These are phyloP conservation scores for Plasmopara viticola DNA, from an alignment of 352 stramenopile genomes.

Conservation along the genomic window DNA sequence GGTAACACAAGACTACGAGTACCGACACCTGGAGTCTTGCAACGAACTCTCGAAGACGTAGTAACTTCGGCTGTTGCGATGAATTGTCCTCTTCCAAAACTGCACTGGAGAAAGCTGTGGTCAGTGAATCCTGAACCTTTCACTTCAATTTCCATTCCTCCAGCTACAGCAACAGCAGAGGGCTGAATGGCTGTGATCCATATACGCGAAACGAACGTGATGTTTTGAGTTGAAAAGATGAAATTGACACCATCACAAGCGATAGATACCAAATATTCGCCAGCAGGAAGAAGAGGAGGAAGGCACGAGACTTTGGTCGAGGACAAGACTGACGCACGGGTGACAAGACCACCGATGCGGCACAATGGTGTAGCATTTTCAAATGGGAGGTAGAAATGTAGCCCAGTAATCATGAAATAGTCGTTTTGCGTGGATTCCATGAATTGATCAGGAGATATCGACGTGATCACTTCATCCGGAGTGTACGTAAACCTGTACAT, in stretches of 20 bases:
- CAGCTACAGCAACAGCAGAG: slow-evolving; percentile 11
- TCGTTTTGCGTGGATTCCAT: slow-evolving; percentile 3
- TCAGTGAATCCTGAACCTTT: slow-evolving; percentile 20
- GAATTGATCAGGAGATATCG: slow-evolving; percentile 9
- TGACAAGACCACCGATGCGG: slow-evolving; percentile 15
- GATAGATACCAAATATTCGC: slow-evolving; percentile 24
- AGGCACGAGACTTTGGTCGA: slow-evolving; percentile 18
- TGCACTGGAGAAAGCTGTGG: slow-evolving; percentile 10
- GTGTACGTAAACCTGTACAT: slow-evolving; percentile 17
- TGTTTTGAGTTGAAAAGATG: slow-evolving; percentile 6
- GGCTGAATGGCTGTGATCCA: slow-evolving; percentile 22
- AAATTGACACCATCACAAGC: slow-evolving; percentile 39
- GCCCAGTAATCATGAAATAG: slow-evolving; percentile 17
- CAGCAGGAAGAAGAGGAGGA: slow-evolving; percentile 6
- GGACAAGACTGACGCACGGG: slow-evolving; percentile 20
- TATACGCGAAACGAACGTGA: slow-evolving; percentile 16
- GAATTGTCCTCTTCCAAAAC: slow-evolving; percentile 22
- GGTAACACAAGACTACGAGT: slow-evolving; percentile 15
- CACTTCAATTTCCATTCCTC: slow-evolving; percentile 19
- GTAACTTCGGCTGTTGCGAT: slow-evolving; percentile 8
- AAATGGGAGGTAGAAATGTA: slow-evolving; percentile 23
- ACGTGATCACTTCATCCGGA: slow-evolving; percentile 26
- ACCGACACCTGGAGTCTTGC: slow-evolving; percentile 11
- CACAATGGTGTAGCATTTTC: slow-evolving; percentile 15
- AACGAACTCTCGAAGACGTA: slow-evolving; percentile 16